Conservation (phyloP, 805 yeast species). For the Ogataea ramenticola region DNA sequence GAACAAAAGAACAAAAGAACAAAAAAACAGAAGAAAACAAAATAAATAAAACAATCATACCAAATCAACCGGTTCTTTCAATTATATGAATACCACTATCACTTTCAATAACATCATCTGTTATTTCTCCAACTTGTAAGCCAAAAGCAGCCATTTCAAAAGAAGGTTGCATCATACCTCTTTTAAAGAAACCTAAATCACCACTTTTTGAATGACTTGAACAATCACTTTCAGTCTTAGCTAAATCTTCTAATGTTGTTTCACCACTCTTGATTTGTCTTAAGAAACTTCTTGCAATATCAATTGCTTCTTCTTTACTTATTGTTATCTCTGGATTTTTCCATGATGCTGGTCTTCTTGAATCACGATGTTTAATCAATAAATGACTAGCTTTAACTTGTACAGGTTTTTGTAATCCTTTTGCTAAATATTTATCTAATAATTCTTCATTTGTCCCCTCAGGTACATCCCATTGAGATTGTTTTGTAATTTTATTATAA, state of each 20-base stretch:
- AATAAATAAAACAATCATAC: no score
- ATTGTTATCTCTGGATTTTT: conserved; percentile 66
- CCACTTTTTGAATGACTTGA: conserved; percentile 83
- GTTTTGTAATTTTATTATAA: conserved; percentile 59
- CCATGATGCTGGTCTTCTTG: conserved; percentile 92
- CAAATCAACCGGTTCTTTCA: conserved; percentile 63
- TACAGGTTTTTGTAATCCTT: conserved; percentile 41
- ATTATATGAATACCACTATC: conserved; percentile 89
- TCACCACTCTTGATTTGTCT: conserved; percentile 58
- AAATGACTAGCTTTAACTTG: conserved; percentile 78
- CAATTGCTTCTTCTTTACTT: conserved; percentile 76
- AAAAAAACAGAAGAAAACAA: no score
- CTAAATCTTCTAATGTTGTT: conserved; percentile 60
- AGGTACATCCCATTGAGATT: conserved; percentile 90
- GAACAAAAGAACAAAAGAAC: no score
- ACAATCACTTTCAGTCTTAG: conserved; percentile 82
- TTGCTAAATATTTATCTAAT: conserved; percentile 50
- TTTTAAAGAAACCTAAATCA: conserved; percentile 82
- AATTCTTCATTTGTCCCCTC: conserved; percentile 62
- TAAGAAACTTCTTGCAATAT: conserved; percentile 50
- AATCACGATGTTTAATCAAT: conserved; percentile 72
- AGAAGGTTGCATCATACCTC: conserved; percentile 91
- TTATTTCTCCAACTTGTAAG: conserved; percentile 74
- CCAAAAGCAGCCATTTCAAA: conserved; percentile 86
- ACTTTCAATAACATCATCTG: conserved; percentile 76